Evolutionary conservation across 2,329 filamentous ascomycete genomes (phyloP).

Genomic region (Samsoniella hepiali): DNA sequence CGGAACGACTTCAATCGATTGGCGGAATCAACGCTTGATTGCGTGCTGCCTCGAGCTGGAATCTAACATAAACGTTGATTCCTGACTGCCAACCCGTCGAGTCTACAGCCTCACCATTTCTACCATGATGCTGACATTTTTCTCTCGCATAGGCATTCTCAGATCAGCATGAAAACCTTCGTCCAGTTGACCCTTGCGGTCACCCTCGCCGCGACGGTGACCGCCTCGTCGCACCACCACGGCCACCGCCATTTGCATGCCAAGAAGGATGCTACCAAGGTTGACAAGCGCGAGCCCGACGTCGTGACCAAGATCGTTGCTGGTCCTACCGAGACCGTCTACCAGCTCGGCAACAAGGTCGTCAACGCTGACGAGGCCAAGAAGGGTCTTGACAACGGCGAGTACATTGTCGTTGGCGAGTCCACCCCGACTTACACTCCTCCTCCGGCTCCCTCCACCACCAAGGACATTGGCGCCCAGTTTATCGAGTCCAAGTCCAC

Average conservation of each 20-base stretch:
- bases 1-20: not conserved
- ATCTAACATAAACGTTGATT: not conserved
- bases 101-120: not conserved
- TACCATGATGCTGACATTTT: not conserved
- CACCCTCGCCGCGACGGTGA: conserved; percentile 48
- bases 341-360: conserved; percentile 63
- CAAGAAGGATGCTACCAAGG: conserved; percentile 39
- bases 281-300: conserved; percentile 46
- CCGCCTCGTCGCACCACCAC: conserved; percentile 61
- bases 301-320: conserved; percentile 54
- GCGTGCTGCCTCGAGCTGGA: not conserved
- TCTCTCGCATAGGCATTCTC: not conserved
- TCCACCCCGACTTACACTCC: conserved; percentile 50
- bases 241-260: conserved; percentile 58
- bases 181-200: conserved; percentile 47
- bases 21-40: too few relatives aligned
- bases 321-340: conserved; percentile 64
- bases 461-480: conserved; percentile 39
- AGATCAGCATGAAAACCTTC: conserved; percentile 19
- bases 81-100: not conserved
- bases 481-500: conserved; percentile 50
- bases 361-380: conserved; percentile 64
- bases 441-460: conserved; percentile 38
- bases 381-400: conserved; percentile 67
- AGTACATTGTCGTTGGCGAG: conserved; percentile 64